Evolutionary conservation across 83 land plant genomes (phyloP).

Genomic region (Thuja plicata): DNA sequence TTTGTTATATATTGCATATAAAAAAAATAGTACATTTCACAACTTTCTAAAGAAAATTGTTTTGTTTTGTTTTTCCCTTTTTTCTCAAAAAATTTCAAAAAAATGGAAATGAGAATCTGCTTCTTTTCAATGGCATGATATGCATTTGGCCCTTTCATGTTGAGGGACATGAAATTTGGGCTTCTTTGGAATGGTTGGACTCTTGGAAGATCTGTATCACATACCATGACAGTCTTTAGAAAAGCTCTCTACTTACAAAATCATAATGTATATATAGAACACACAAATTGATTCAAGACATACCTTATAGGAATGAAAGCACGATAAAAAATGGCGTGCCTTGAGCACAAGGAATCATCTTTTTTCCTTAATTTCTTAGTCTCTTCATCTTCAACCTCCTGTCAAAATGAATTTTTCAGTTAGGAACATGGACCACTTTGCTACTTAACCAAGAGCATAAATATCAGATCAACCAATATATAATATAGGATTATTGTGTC

Average conservation of each 20-base stretch:
- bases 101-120: no score
- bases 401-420: background rate
- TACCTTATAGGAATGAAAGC: conserved; percentile 91
- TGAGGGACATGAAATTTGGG: conserved; percentile 67
- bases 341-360: conserved; percentile 90
- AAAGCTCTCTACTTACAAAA: background rate
- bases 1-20: no score
- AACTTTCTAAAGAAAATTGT: no score
- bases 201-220: conserved; percentile 58
- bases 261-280: background rate
- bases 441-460: background rate
- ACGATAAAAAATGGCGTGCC: conserved; percentile 95
- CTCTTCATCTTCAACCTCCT: conserved; percentile 92
- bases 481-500: background rate
- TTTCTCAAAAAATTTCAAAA: no score
- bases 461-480: background rate
- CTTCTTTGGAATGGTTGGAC: conserved; percentile 73
- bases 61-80: no score
- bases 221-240: background rate
- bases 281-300: background rate
- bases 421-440: conserved; percentile 7
- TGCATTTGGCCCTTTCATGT: conserved; percentile 55
- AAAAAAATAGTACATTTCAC: no score
- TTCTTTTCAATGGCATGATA: conserved; percentile 22
- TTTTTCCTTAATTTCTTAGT: conserved; percentile 72